phyloP scores from a whole-genome alignment of 2,329 filamentous ascomycete genomes.

The Hymenoscyphus occultus region DNA sequence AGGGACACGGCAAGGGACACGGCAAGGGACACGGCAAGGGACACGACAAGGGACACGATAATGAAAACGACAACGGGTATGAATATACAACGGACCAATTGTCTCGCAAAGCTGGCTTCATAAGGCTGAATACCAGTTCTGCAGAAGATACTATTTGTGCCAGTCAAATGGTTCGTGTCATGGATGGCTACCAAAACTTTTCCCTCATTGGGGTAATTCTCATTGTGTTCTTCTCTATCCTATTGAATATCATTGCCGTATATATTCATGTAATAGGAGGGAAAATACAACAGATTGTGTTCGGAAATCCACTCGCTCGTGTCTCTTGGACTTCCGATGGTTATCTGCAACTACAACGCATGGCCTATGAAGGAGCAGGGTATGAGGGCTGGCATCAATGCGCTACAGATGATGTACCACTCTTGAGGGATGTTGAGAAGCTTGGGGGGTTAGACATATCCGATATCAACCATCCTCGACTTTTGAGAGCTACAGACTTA shows the following conservation, averaged over 20 bases:
- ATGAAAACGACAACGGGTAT: neutral
- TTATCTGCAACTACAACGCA: slow-evolving; percentile 22
- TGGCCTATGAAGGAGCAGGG: slow-evolving; percentile 24
- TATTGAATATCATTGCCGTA: slow-evolving; percentile 13
- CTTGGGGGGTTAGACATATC: slow-evolving; percentile 5
- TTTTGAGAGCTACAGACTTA: neutral
- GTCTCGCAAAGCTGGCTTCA: neutral
- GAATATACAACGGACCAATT: too few species aligned
- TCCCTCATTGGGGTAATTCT: slow-evolving; percentile 16
- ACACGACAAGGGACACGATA: slow-evolving; percentile 36
- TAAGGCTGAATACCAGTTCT: neutral
- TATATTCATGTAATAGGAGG: slow-evolving; percentile 16
- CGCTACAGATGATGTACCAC: neutral
- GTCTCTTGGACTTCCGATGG: slow-evolving; percentile 20
- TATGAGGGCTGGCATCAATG: slow-evolving; percentile 12
- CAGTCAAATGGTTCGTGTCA: slow-evolving; percentile 20
- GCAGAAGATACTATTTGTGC: slow-evolving; percentile 13
- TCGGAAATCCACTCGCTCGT: slow-evolving; percentile 8
- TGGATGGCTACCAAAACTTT: slow-evolving; percentile 22
- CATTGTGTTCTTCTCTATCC: slow-evolving; percentile 15
- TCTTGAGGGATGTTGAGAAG: neutral
- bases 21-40: too few species aligned
- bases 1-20: too few species aligned
- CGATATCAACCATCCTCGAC: slow-evolving; percentile 4
- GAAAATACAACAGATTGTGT: slow-evolving; percentile 8